Percentiles rank a stretch among this genome's conserved stretches.
Evolutionary conservation across 2,329 filamentous ascomycete species (phyloP).

Genomic region (Coniella lustricola): DNA sequence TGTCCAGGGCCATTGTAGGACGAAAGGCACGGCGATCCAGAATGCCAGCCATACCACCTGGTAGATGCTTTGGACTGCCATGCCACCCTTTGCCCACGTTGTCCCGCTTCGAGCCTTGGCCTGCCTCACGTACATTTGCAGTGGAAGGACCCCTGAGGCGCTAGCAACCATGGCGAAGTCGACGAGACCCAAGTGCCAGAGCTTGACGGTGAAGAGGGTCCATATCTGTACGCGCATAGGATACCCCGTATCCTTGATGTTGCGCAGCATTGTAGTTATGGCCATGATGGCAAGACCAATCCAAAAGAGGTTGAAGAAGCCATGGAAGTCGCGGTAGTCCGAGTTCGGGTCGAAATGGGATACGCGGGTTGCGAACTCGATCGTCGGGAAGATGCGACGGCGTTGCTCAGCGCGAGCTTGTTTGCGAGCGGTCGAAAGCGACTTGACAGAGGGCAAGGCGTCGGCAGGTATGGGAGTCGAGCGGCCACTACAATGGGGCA

Average conservation of each 20-base stretch:
- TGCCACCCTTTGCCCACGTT: constrained; percentile 72
- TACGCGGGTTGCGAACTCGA: constrained; percentile 82
- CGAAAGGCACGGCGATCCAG: constrained; percentile 82
- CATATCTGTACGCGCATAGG: constrained; percentile 82
- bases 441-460: constrained; percentile 86
- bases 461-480: constrained; percentile 81
- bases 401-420: constrained; percentile 75
- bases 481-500: constrained; percentile 56
- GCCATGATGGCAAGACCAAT: constrained; percentile 95
- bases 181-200: constrained; percentile 77
- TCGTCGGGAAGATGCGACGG: constrained; percentile 82
- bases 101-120: constrained; percentile 44
- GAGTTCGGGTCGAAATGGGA: constrained; percentile 93
- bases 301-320: constrained; percentile 98
- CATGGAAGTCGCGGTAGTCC: constrained; percentile 89
- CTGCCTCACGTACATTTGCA: constrained; percentile 62
- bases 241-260: constrained; percentile 87
- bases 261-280: constrained; percentile 85
- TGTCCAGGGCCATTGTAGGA: constrained; percentile 91
- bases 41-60: constrained; percentile 71
- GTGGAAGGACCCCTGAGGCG: constrained; percentile 62
- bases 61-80: constrained; percentile 74
- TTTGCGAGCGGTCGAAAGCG: constrained; percentile 76
- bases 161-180: constrained; percentile 80
- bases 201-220: constrained; percentile 78